A percentile compares a stretch with the other conserved stretches of the same genome.
These are phyloP conservation scores for Heritiera fomes DNA, from an alignment of 345 rosid genomes.

Conservation along the genomic window DNA sequence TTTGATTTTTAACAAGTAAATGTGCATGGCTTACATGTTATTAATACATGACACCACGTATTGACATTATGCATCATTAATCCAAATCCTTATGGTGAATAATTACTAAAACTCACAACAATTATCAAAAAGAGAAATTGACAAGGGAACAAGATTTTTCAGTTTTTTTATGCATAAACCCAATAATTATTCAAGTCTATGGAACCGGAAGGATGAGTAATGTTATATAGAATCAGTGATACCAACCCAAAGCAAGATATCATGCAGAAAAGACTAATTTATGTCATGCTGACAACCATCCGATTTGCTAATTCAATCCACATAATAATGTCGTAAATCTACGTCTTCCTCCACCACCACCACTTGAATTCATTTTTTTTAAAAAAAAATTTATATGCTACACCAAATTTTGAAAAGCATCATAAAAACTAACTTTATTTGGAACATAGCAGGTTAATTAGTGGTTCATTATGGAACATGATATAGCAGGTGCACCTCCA, in stretches of 20 bases:
- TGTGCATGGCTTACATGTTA: not conserved
- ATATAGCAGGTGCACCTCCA: not conserved
- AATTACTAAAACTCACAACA: not conserved
- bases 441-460: not conserved
- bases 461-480: not conserved
- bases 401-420: not conserved
- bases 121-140: not conserved
- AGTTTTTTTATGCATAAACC: not conserved
- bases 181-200: not conserved
- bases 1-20: not conserved
- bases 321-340: not conserved
- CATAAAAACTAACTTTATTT: not conserved
- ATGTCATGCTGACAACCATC: not conserved
- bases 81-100: not conserved
- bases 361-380: not conserved
- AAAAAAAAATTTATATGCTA: too few species aligned
- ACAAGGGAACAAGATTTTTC: not conserved
- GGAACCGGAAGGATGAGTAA: not conserved
- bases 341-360: not conserved
- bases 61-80: not conserved
- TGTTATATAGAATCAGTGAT: not conserved
- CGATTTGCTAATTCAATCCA: not conserved
- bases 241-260: too few species aligned
- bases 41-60: not conserved
- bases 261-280: not conserved